Evolutionary conservation across 768 basidiomycete genomes (phyloP), one percentile per base, ranked within the genome.

Genomic region (Melanogaster broomeanus): DNA sequence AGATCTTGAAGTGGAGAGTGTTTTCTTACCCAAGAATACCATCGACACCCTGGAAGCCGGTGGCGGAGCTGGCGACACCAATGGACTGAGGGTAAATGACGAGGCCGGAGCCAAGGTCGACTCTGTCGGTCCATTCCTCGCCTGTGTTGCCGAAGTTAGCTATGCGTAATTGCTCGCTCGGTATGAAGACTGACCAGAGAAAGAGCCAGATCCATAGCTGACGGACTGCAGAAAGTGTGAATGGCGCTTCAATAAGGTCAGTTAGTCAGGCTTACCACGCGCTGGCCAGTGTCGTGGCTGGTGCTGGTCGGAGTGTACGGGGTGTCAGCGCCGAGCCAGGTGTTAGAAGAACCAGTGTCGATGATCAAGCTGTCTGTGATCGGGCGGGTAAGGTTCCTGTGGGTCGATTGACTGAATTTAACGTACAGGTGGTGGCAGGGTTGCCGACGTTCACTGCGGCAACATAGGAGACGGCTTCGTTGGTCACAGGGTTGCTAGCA

Each of bases 191-290:
- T 33, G 43, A 77, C 84, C 84, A 35, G 75, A 76, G 69, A 86
- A 84, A 3, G 70, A 76, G n/a, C 83, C 85, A 34, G 79, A 80
- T 45, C 85, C 85, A 55, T 88, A 88, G 7, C 66, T 62, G 33
- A 84, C 81, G n/a, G 75, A 64, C 82, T 82, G 45, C 12, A 40
- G 11, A 15, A 42, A 51, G 21, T 22, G 48, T 18, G 40, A 45
- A 30, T 19, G 24, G 42, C 21, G 45, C 19, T 45, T 19, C 19
- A 18, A 22, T 30, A 11, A 45, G 27, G 35, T 45, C 18, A 21
- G 8, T 9, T 33, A 19, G 27, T 34, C 19, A 42, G 16, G 48
- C 53, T 3, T 39, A 55, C 57, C 1, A 56, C 30, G 0, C 10
- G 33, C 27, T 52, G 47, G 35, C 38, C 68, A 55, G 56, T 74